These are phyloP conservation scores for Auricularia cornea DNA, from an alignment of 768 basidiomycete species.

Conservation along the genomic window DNA sequence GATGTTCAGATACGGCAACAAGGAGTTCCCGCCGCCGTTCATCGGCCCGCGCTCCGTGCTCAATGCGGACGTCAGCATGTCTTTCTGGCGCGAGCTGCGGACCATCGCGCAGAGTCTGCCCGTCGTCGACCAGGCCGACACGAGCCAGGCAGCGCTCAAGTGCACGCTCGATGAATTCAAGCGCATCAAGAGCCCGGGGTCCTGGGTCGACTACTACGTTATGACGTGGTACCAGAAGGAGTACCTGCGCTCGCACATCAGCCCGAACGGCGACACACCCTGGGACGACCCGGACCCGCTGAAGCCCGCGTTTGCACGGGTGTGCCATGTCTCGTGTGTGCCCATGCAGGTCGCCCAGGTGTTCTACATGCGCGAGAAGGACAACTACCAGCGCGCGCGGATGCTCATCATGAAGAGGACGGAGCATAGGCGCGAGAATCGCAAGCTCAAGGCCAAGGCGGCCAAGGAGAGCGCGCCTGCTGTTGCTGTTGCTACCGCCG, in stretches of 20 bases:
- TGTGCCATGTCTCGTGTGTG: slow-evolving; percentile 48
- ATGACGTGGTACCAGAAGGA: slow-evolving; percentile 61
- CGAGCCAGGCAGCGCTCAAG: background rate
- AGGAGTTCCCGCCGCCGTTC: slow-evolving; percentile 38
- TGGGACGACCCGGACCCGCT: slow-evolving; percentile 39
- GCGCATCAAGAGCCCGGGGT: slow-evolving; percentile 46
- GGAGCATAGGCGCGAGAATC: slow-evolving; percentile 19
- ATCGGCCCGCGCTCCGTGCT: slow-evolving; percentile 42
- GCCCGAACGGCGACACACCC: slow-evolving; percentile 35
- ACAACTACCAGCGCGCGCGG: slow-evolving; percentile 36
- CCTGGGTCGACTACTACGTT: slow-evolving; percentile 55
- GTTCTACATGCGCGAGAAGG: slow-evolving; percentile 38
- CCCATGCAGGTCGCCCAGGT: slow-evolving; percentile 40
- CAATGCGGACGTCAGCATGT: slow-evolving; percentile 30
- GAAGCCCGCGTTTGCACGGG: slow-evolving; percentile 32
- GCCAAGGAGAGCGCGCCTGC: no score
- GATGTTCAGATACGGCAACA: slow-evolving; percentile 50
- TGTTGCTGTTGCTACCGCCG: no score
- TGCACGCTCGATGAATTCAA: slow-evolving; percentile 16
- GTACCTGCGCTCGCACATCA: slow-evolving; percentile 48
- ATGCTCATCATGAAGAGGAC: slow-evolving; percentile 24
- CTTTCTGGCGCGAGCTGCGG: slow-evolving; percentile 53
- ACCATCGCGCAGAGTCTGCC: slow-evolving; percentile 33
- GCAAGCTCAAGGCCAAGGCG: background rate
- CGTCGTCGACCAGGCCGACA: background rate